These are phyloP conservation scores for Fusarium domesticum DNA, from an alignment of 2,329 filamentous ascomycete species.

Conservation along the genomic window DNA sequence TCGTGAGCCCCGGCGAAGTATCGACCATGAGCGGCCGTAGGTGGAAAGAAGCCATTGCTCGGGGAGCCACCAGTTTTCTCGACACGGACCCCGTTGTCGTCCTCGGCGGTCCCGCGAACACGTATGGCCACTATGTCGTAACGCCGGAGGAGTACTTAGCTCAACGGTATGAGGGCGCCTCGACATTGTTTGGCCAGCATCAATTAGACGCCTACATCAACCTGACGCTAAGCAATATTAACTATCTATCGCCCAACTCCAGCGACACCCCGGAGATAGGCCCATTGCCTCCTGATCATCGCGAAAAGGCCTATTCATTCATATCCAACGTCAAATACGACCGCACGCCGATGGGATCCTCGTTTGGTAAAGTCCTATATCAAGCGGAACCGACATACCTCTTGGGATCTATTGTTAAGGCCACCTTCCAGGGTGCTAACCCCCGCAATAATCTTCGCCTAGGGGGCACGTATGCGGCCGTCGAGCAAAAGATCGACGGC, in stretches of 20 bases:
- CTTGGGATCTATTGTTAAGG: conserved; percentile 52
- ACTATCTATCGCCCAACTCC: conserved; percentile 39
- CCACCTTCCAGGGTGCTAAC: conserved; percentile 80
- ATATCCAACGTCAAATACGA: conserved; percentile 79
- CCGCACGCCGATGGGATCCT: conserved; percentile 59
- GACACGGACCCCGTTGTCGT: conserved; percentile 66
- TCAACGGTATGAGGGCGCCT: conserved; percentile 93
- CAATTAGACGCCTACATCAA: conserved; percentile 74
- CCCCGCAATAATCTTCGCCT: conserved; percentile 83
- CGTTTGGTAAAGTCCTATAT: conserved; percentile 65
- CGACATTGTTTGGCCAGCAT: conserved; percentile 83
- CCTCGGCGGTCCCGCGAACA: conserved; percentile 84
- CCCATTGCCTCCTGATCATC: conserved; percentile 65
- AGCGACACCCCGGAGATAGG: conserved; percentile 47
- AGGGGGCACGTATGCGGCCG: conserved; percentile 71
- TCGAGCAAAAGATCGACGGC: conserved; percentile 58
- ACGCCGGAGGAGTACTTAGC: conserved; percentile 78
- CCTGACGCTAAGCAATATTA: conserved; percentile 62
- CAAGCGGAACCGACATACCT: conserved; percentile 53
- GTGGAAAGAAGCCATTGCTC: conserved; percentile 74
- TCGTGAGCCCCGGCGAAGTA: conserved; percentile 82
- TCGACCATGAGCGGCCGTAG: conserved; percentile 83
- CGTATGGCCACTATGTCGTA: conserved; percentile 78
- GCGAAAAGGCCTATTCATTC: conserved; percentile 71
- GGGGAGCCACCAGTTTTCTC: conserved; percentile 41